A percentile compares a stretch with the other conserved stretches of the same genome.
Conservation (phyloP, 768 basidiomycete species). For the Astraeus odoratus region DNA sequence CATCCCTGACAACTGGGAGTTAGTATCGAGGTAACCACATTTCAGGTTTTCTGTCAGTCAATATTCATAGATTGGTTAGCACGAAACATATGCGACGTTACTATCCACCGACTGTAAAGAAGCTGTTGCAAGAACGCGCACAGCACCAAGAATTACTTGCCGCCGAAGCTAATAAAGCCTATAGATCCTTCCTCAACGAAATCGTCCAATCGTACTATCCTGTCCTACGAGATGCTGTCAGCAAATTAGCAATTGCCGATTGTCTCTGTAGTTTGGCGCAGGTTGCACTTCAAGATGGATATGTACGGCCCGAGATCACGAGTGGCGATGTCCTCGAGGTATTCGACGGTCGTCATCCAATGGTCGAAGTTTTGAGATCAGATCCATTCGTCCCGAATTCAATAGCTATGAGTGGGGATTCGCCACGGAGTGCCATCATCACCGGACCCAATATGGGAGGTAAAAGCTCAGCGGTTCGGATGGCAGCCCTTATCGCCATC, state of each 20-base stretch:
- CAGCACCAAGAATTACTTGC: slow-evolving; percentile 69
- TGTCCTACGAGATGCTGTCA: slow-evolving; percentile 64
- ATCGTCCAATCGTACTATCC: slow-evolving; percentile 65
- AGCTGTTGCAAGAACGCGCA: slow-evolving; percentile 62
- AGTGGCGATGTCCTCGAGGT: slow-evolving; percentile 66
- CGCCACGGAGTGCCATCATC: slow-evolving; percentile 57
- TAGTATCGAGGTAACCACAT: slow-evolving; percentile 52
- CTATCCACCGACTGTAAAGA: slow-evolving; percentile 60
- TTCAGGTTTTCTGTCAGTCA: neutral
- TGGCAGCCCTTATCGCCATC: slow-evolving; percentile 68
- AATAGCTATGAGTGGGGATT: slow-evolving; percentile 51
- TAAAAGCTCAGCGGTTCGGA: slow-evolving; percentile 79
- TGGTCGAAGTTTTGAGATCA: slow-evolving; percentile 72
- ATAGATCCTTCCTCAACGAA: slow-evolving; percentile 58
- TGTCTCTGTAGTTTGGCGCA: slow-evolving; percentile 81
- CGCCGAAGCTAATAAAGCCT: slow-evolving; percentile 60
- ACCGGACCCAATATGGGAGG: slow-evolving; percentile 87
- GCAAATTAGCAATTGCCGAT: slow-evolving; percentile 78
- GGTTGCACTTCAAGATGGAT: slow-evolving; percentile 69
- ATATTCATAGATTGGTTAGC: slow-evolving; percentile 29
- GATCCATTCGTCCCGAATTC: slow-evolving; percentile 87
- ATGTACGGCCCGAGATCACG: slow-evolving; percentile 71
- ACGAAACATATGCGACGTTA: slow-evolving; percentile 71
- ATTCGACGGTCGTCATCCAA: slow-evolving; percentile 83
- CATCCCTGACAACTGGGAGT: slow-evolving; percentile 50